These are phyloP conservation scores for Fusarium neocosmosporiellum DNA, from an alignment of 2,329 filamentous ascomycete genomes.

Conservation along the genomic window DNA sequence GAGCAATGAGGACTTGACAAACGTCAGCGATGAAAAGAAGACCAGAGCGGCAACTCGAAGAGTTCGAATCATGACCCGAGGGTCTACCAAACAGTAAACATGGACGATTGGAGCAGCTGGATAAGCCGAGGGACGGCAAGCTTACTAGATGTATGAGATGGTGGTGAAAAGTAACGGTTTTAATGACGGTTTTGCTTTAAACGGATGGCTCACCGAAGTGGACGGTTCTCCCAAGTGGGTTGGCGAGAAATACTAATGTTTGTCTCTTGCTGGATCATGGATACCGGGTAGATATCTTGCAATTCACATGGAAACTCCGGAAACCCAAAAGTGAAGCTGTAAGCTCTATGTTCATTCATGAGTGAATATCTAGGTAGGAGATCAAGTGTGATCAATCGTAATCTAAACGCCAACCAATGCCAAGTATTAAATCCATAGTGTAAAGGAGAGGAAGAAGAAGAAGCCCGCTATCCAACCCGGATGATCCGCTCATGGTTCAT, in stretches of 20 bases:
- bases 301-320: neutral
- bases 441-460: slow-evolving; percentile 39
- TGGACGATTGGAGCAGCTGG: neutral
- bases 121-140: neutral
- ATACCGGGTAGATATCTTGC: neutral
- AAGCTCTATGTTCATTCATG: slow-evolving; percentile 32
- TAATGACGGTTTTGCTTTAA: neutral
- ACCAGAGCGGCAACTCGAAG: neutral
- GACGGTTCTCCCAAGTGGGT: neutral
- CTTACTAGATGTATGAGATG: neutral
- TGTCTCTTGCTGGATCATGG: neutral
- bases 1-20: neutral
- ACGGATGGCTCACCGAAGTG: neutral
- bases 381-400: slow-evolving; percentile 35
- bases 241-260: neutral
- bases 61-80: neutral
- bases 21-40: neutral
- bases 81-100: neutral
- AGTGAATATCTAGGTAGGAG: slow-evolving; percentile 31
- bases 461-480: slow-evolving; percentile 13
- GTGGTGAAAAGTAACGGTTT: neutral
- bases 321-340: slow-evolving; percentile 3
- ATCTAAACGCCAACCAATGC: slow-evolving; percentile 42
- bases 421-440: slow-evolving; percentile 39
- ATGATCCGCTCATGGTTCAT: slow-evolving; percentile 20